phyloP scores from a whole-genome alignment of 495 filamentous ascomycete genomes.

The Podospora didyma region DNA sequence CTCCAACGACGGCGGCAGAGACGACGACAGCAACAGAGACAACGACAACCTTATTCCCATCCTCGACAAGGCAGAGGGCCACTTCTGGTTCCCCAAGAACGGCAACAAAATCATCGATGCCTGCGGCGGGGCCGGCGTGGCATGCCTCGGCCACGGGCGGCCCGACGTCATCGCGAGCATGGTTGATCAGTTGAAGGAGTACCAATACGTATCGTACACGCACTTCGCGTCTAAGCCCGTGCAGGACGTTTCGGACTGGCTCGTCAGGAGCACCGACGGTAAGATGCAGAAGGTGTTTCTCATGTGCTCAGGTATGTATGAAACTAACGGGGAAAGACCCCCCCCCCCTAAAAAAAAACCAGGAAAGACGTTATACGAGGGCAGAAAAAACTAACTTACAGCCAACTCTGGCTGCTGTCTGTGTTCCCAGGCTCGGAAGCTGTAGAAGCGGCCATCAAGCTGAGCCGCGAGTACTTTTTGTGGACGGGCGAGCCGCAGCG shows the following conservation, averaged over 20 bases:
- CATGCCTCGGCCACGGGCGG: constrained; percentile 48
- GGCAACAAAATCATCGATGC: constrained; percentile 58
- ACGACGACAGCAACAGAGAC: background rate
- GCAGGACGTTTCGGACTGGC: constrained; percentile 31
- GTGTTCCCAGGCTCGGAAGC: constrained; percentile 58
- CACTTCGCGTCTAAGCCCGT: constrained; percentile 36
- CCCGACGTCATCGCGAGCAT: constrained; percentile 35
- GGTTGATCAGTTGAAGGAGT: constrained; percentile 25
- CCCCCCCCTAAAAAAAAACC: background rate
- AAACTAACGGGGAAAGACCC: background rate
- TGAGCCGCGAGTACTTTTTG: constrained; percentile 59
- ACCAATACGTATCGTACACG: constrained; percentile 39
- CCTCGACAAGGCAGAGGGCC: constrained; percentile 20
- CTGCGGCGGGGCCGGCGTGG: constrained; percentile 44
- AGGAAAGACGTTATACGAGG: background rate
- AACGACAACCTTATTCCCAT: background rate
- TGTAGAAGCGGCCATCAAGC: constrained; percentile 64
- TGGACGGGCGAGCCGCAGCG: constrained; percentile 36
- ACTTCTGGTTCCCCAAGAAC: constrained; percentile 39
- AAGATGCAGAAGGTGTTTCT: constrained; percentile 44
- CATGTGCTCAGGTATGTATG: constrained; percentile 49
- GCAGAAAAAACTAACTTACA: background rate
- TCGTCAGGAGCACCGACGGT: constrained; percentile 39
- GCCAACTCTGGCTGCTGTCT: too few relatives aligned
- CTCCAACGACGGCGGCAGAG: background rate